Evolutionary conservation across 495 filamentous ascomycete genomes (phyloP).

Genomic region (Clavariopsis aquatica): DNA sequence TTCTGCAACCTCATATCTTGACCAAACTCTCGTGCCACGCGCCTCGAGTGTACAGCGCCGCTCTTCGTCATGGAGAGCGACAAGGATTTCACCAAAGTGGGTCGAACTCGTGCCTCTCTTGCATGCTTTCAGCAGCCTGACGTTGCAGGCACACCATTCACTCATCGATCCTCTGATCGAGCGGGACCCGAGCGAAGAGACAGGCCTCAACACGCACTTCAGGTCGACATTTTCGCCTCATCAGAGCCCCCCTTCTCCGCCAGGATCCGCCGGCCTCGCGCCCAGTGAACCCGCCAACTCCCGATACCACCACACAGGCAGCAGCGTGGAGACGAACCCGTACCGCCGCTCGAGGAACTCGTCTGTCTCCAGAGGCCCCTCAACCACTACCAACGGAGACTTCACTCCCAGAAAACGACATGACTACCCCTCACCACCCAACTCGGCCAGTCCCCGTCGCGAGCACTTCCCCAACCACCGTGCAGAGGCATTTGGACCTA

Average conservation of each 20-base stretch:
- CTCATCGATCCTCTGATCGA: conserved; percentile 61
- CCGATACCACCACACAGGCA: conserved; percentile 36
- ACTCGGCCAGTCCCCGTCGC: conserved; percentile 39
- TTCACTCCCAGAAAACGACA: conserved; percentile 20
- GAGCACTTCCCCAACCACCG: conserved; percentile 42
- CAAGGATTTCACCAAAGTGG: conserved; percentile 33
- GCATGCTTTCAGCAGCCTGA: conserved; percentile 5
- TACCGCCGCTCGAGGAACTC: conserved; percentile 40
- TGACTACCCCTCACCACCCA: conserved; percentile 37
- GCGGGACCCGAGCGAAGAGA: conserved; percentile 56
- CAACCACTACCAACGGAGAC: conserved; percentile 40
- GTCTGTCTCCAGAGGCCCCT: conserved; percentile 25
- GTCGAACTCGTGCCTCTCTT: neutral
- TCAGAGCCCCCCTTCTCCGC: conserved; percentile 31
- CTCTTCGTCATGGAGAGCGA: conserved; percentile 30
- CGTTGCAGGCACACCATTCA: conserved; percentile 53
- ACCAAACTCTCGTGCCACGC: neutral
- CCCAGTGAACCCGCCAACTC: conserved; percentile 11
- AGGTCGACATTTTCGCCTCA: conserved; percentile 43
- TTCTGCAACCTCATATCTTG: neutral
- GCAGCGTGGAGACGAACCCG: conserved; percentile 42
- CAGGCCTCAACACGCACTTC: conserved; percentile 54
- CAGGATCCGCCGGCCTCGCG: conserved; percentile 34
- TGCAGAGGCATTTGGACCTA: conserved; percentile 40
- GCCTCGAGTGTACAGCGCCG: neutral